Conservation (phyloP, 805 yeast species). For the Candida sithepensis region DNA sequence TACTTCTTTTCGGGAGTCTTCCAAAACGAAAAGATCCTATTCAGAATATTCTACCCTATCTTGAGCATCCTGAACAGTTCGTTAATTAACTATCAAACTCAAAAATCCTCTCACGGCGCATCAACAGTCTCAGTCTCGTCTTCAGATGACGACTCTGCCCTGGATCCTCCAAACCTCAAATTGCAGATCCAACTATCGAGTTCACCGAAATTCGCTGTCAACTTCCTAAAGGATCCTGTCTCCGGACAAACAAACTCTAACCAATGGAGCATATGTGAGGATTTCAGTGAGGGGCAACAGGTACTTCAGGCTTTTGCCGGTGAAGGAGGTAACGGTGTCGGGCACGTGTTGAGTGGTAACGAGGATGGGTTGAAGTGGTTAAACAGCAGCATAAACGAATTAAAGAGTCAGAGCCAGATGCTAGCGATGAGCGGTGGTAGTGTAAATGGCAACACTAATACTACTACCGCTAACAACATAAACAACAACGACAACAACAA, state of each 20-base stretch:
- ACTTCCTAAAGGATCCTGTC: constrained; percentile 52
- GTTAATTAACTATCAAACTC: constrained; percentile 42
- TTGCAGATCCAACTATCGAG: constrained; percentile 35
- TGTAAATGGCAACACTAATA: too few relatives aligned
- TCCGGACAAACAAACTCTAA: constrained; percentile 45
- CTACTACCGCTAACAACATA: too few relatives aligned
- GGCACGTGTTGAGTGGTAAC: constrained; percentile 66
- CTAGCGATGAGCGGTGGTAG: constrained; percentile 14
- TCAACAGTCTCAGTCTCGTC: constrained; percentile 9
- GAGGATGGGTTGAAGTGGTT: constrained; percentile 31
- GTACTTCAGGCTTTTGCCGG: constrained; percentile 62
- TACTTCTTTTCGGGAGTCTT: constrained; percentile 76
- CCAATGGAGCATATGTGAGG: constrained; percentile 81
- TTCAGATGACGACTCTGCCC: constrained; percentile 27
- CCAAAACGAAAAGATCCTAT: constrained; percentile 62
- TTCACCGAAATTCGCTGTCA: constrained; percentile 77
- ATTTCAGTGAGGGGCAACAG: constrained; percentile 80
- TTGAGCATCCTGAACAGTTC: constrained; percentile 58
- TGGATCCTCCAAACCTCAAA: constrained; percentile 34
- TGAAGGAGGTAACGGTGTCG: constrained; percentile 57
- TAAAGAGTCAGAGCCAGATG: constrained; percentile 25
- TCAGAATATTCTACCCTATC: constrained; percentile 70
- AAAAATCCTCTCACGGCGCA: constrained; percentile 19
- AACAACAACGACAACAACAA: too few relatives aligned
- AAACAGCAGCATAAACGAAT: constrained; percentile 29